These are phyloP conservation scores for Halteria grandinella DNA, from an alignment of 73 alveolate genomes.

Conservation along the genomic window DNA sequence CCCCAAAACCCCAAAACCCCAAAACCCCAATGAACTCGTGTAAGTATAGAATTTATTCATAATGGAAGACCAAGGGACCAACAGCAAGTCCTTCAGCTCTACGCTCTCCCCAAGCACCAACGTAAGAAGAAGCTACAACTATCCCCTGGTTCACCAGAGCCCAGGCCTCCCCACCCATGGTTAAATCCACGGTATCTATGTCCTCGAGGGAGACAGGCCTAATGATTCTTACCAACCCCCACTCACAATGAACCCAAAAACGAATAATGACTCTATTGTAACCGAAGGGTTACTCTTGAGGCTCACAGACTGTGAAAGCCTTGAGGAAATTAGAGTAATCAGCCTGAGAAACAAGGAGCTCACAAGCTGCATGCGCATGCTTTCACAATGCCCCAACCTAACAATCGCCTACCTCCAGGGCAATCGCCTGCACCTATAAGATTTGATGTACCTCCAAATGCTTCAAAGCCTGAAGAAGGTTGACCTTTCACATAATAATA, in stretches of 20 bases:
- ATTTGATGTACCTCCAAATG: constrained; percentile 28
- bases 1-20: no score
- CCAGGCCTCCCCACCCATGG: constrained; percentile 53
- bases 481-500: constrained; percentile 50
- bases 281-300: constrained; percentile 46
- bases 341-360: constrained; percentile 50
- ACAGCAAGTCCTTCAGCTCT: no score
- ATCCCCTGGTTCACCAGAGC: constrained; percentile 22
- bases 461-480: constrained; percentile 40
- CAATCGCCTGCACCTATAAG: constrained; percentile 24
- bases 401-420: constrained; percentile 55
- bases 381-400: constrained; percentile 45
- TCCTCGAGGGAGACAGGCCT: no score
- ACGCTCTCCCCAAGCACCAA: no score
- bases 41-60: constrained; percentile 12
- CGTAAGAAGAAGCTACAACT: no score
- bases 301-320: constrained; percentile 64
- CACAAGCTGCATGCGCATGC: constrained; percentile 15
- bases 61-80: constrained; percentile 10
- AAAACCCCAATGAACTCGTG: no score
- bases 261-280: constrained; percentile 25
- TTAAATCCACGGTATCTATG: no score
- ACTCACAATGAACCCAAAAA: background rate
- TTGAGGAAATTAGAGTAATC: constrained; percentile 66
- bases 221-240: background rate